phyloP scores from a whole-genome alignment of 495 filamentous ascomycete species.

The Cudoniella acicularis region DNA sequence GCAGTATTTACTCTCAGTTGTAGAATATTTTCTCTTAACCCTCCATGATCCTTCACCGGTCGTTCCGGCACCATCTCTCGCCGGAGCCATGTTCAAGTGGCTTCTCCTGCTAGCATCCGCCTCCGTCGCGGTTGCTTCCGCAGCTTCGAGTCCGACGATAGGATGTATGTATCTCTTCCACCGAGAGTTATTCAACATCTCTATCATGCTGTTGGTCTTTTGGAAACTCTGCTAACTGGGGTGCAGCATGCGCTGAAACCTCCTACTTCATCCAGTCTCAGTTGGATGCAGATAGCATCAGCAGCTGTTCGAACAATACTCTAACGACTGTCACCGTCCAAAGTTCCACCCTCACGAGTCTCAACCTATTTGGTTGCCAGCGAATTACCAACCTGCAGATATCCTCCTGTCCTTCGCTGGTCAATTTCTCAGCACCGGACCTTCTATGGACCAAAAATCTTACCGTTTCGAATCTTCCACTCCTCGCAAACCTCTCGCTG shows the following conservation, averaged over 20 bases:
- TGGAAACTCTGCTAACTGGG: not conserved
- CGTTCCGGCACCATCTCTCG: no score
- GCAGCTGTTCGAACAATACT: not conserved
- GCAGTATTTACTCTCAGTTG: no score
- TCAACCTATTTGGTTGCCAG: constrained; percentile 5
- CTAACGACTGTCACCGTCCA: not conserved
- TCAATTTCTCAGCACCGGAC: not conserved
- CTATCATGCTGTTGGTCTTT: not conserved
- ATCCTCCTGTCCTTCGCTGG: not conserved
- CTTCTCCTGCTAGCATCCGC: not conserved
- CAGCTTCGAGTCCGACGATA: not conserved
- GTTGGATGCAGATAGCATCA: constrained; percentile 1
- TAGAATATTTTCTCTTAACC: not conserved
- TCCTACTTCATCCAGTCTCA: not conserved
- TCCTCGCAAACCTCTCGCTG: not conserved
- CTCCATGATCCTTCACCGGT: not conserved
- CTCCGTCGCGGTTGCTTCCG: not conserved
- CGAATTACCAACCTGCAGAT: not conserved
- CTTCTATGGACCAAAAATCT: not conserved
- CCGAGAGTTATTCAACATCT: no score
- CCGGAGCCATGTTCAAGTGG: no score
- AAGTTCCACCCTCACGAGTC: not conserved
- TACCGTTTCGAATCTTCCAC: constrained; percentile 1
- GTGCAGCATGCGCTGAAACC: not conserved
- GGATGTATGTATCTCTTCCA: no score